phyloP scores from a whole-genome alignment of 768 basidiomycete genomes.

The Termitomyces sp. region DNA sequence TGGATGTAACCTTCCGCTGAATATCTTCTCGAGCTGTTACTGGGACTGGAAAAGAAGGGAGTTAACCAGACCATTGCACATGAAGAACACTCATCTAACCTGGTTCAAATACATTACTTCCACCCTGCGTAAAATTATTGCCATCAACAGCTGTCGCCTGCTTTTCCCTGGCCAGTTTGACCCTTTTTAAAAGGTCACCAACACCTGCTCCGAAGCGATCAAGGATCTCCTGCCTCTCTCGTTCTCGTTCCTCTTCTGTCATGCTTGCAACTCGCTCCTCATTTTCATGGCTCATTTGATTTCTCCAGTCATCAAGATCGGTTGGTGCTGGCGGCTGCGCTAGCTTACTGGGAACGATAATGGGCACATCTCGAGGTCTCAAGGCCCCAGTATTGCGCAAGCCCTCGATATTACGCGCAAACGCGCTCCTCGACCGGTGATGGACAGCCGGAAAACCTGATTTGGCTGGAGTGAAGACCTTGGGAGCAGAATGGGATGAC shows the following conservation, averaged over 20 bases:
- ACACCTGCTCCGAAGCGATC: slow-evolving; percentile 71
- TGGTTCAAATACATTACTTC: slow-evolving; percentile 12
- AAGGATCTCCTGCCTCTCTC: slow-evolving; percentile 62
- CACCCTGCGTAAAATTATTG: background rate
- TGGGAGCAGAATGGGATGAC: slow-evolving; percentile 23
- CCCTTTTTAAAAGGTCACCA: slow-evolving; percentile 55
- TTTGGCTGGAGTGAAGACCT: slow-evolving; percentile 23
- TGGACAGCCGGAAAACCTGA: slow-evolving; percentile 63
- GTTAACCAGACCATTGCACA: background rate
- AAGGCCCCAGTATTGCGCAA: slow-evolving; percentile 18
- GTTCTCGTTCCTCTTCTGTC: slow-evolving; percentile 66
- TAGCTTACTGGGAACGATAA: slow-evolving; percentile 11
- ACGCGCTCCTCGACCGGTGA: slow-evolving; percentile 65
- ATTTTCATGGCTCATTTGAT: slow-evolving; percentile 67
- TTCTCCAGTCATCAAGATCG: slow-evolving; percentile 42
- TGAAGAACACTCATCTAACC: slow-evolving; percentile 6
- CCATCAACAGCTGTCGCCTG: slow-evolving; percentile 8
- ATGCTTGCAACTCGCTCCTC: slow-evolving; percentile 57
- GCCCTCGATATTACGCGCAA: slow-evolving; percentile 46
- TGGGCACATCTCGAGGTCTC: slow-evolving; percentile 27
- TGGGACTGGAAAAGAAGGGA: slow-evolving; percentile 4
- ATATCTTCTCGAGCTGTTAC: slow-evolving; percentile 13
- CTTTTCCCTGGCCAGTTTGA: slow-evolving; percentile 44
- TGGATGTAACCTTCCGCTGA: slow-evolving; percentile 1
- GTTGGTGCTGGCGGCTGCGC: slow-evolving; percentile 4